Conservation (phyloP, 2,329 filamentous ascomycete species). For the Sordariomycetes sp. region DNA sequence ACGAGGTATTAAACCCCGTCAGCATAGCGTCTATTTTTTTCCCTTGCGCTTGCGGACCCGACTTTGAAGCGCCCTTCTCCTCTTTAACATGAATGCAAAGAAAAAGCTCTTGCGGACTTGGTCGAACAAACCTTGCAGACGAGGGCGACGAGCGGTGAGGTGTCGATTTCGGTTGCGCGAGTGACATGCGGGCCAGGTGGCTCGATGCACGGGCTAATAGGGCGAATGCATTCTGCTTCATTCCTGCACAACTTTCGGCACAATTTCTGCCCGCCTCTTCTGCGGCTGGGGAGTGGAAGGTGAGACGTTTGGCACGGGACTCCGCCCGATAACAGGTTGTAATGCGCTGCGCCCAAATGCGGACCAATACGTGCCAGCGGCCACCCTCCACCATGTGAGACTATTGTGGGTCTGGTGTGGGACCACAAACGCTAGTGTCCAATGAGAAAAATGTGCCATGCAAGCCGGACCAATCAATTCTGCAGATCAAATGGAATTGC, state of each 20-base stretch:
- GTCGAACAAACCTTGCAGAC: not conserved
- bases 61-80: no score
- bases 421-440: not conserved
- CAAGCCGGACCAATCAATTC: not conserved
- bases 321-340: not conserved
- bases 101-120: not conserved
- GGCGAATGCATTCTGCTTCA: not conserved
- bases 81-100: no score
- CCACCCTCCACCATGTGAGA: not conserved
- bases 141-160: not conserved
- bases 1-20: no score
- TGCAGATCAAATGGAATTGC: not conserved
- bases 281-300: not conserved
- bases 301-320: not conserved
- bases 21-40: no score
- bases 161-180: not conserved
- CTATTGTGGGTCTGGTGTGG: not conserved
- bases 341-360: conserved; percentile 1
- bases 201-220: not conserved
- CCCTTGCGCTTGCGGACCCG: no score
- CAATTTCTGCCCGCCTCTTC: not conserved
- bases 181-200: not conserved
- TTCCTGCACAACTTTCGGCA: not conserved
- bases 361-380: not conserved
- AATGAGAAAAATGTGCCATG: not conserved